phyloP scores from a whole-genome alignment of 495 filamentous ascomycete species.

The Chaetomium tenue region DNA sequence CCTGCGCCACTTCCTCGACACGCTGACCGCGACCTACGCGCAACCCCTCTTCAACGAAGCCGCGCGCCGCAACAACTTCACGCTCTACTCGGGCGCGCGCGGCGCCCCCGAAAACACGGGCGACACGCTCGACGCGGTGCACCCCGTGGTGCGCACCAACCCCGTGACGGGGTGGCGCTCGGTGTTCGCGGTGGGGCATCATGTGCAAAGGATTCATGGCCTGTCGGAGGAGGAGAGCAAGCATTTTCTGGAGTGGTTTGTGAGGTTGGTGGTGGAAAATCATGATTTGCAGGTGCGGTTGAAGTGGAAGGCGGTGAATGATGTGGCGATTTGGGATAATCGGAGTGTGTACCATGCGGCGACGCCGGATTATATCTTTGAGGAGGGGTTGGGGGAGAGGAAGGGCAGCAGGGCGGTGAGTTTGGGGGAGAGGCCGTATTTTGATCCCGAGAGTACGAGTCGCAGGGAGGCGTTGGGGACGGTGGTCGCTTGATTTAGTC shows the following conservation, averaged over 20 bases:
- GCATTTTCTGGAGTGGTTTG: constrained; percentile 62
- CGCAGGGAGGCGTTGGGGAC: constrained; percentile 54
- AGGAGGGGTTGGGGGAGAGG: constrained; percentile 57
- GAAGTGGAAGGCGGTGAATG: constrained; percentile 60
- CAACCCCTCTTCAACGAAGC: constrained; percentile 59
- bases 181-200: constrained; percentile 68
- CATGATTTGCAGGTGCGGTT: constrained; percentile 77
- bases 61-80: constrained; percentile 55
- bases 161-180: constrained; percentile 79
- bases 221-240: constrained; percentile 63
- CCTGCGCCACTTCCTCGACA: constrained; percentile 65
- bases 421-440: constrained; percentile 68
- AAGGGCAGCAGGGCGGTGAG: constrained; percentile 64
- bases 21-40: constrained; percentile 63
- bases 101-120: constrained; percentile 71
- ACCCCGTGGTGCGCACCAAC: constrained; percentile 77
- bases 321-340: constrained; percentile 81
- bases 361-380: constrained; percentile 61
- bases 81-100: constrained; percentile 54
- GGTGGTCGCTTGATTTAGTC: neutral
- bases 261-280: constrained; percentile 65
- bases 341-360: constrained; percentile 67
- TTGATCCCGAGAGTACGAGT: constrained; percentile 59
- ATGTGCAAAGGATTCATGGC: constrained; percentile 62
- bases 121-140: constrained; percentile 58